These are phyloP conservation scores for Myxozyma lipomycoides DNA, from an alignment of 805 yeast species.

Conservation along the genomic window DNA sequence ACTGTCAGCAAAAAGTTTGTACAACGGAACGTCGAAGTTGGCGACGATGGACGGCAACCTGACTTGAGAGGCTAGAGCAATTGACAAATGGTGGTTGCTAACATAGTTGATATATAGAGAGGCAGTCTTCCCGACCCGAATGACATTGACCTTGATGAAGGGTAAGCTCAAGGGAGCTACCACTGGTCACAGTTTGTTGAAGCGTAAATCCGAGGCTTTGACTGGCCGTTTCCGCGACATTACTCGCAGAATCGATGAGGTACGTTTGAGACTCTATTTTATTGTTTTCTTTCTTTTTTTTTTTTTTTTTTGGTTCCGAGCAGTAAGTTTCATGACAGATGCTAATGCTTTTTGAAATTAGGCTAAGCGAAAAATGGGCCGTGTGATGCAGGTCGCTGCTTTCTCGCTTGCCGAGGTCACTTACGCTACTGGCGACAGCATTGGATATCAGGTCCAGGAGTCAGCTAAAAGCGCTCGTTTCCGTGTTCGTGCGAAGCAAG, in stretches of 20 bases:
- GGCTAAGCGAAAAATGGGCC: slow-evolving; percentile 94
- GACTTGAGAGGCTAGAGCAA: too few relatives aligned
- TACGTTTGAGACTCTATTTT: slow-evolving; percentile 22
- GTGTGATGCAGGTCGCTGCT: slow-evolving; percentile 97
- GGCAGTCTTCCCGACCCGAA: slow-evolving; percentile 29
- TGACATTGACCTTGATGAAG: slow-evolving; percentile 88
- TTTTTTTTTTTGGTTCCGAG: too few relatives aligned
- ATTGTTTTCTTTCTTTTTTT: neutral
- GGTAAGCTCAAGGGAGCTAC: slow-evolving; percentile 94
- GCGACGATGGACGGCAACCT: neutral
- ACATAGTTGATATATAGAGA: slow-evolving; percentile 17
- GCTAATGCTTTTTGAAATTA: slow-evolving; percentile 12
- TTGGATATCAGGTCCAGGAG: slow-evolving; percentile 93
- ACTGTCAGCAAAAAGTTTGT: neutral
- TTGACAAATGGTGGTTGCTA: neutral
- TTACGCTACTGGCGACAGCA: slow-evolving; percentile 95
- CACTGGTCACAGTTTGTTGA: slow-evolving; percentile 88
- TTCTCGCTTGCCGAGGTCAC: slow-evolving; percentile 95
- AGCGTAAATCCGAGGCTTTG: slow-evolving; percentile 94
- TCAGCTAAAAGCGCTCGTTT: slow-evolving; percentile 83
- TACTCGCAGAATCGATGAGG: slow-evolving; percentile 87
- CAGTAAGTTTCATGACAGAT: too few relatives aligned
- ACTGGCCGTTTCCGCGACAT: slow-evolving; percentile 96
- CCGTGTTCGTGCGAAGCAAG: slow-evolving; percentile 86
- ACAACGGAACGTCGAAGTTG: neutral